Conservation (phyloP, 371 early-diverging fungal genomes). For the Mucor mucedo region DNA sequence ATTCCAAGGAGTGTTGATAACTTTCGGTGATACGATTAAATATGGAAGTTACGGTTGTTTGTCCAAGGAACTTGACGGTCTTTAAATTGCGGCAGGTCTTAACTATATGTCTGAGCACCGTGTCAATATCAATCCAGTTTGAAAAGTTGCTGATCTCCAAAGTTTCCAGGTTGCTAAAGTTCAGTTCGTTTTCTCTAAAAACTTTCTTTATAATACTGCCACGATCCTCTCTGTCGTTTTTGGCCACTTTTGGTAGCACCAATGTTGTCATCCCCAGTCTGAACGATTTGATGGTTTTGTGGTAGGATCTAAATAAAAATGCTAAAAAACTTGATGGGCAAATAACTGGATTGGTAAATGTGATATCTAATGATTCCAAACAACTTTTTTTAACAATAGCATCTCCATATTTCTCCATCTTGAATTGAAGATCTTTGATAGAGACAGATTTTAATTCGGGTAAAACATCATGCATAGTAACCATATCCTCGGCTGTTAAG, state of each 20-base stretch:
- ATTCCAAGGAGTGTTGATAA: background rate
- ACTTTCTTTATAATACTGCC: background rate
- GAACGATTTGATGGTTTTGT: background rate
- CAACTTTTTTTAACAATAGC: background rate
- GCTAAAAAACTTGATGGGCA: background rate
- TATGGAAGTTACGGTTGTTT: background rate
- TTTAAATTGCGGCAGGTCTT: background rate
- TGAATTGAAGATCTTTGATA: background rate
- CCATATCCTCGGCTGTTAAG: background rate
- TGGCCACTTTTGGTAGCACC: background rate
- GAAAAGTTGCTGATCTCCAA: background rate
- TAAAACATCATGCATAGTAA: background rate
- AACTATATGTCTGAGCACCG: background rate
- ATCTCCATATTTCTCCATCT: background rate
- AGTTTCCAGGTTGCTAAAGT: background rate
- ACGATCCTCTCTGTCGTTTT: background rate
- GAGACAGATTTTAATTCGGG: background rate
- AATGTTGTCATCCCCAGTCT: background rate
- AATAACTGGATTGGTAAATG: background rate
- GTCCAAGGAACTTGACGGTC: background rate
- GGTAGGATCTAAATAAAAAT: background rate
- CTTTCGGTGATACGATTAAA: background rate
- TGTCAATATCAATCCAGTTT: background rate
- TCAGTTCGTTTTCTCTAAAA: background rate
- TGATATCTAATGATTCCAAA: background rate